Base-by-base conservation (phyloP, 352 stramenopile species). In the Phytopythium delawarense region DNA sequence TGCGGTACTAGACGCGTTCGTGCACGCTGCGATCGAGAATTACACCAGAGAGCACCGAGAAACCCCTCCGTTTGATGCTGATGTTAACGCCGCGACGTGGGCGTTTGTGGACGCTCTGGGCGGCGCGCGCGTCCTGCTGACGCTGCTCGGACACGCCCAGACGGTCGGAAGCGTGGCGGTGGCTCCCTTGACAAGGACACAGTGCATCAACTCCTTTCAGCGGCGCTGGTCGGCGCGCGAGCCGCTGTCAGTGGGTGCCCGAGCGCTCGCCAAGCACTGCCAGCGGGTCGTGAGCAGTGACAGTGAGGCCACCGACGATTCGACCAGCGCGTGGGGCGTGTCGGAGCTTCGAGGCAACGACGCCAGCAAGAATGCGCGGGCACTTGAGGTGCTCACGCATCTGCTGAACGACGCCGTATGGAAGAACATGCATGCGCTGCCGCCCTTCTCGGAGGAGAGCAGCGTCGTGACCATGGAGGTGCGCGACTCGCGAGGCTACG, bases 401-500 rank as follows among this genome's bases (percentile, higher is more conserved):
- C 65, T 96, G 8, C 48, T 96, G 48, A 76, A 78, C n/a, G 54
- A 50, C 21, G 72, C 67, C 0, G 81, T 82, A 23, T 96, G 83
- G 87, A 92, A 92, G 55, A 94, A 96, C 65, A 69, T 92, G 7
- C 87, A 96, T 64, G 81, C 76, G 42, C 75, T 96, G 0, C 84
- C 87, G 39, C 69, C 53, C 5, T 48, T 49, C 53, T 23, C 6
- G 13, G 53, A 35, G 12, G 53, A 59, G 4, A 76, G 93, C 50
- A 70, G 67, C 15, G 70, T 90, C 44, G 75, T 75, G 59, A 89
- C 81, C 45, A 81, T 92, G 61, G 87, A 96, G 66, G 63, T 92
- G 8, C 80, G 84, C 62, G 81, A 88, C 56, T 68, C 71, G 2
- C 66, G 80, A 8, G 87, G 87, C 32, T 96, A 91, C 44, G 84